phyloP scores from a whole-genome alignment of 2,329 filamentous ascomycete genomes.

The Raffaelea ambrosiae region DNA sequence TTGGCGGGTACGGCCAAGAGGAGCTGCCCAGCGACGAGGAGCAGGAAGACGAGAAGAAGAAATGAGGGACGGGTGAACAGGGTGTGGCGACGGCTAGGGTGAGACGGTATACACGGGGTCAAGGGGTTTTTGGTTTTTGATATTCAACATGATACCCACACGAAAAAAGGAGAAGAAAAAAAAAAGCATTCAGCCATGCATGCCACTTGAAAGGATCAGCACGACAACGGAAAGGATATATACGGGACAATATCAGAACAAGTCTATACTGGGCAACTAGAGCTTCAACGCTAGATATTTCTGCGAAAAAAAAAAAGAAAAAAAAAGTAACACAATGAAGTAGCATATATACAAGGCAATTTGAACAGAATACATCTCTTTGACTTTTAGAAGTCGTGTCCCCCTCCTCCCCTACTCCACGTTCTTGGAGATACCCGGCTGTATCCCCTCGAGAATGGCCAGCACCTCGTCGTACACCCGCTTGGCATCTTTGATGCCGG shows the following conservation, averaged over 20 bases:
- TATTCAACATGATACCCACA: conserved; percentile 7
- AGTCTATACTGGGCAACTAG: no score
- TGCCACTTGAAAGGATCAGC: no score
- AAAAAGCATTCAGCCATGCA: no score
- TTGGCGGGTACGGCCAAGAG: conserved; percentile 52
- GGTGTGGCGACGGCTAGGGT: not conserved
- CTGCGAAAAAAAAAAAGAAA: no score
- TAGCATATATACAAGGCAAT: not conserved
- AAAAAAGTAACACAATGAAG: not conserved
- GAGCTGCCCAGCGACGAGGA: conserved; percentile 7
- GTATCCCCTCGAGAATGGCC: conserved; percentile 30
- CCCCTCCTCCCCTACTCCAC: conserved; percentile 6
- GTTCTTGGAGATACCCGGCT: conserved; percentile 27
- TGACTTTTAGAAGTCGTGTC: no score
- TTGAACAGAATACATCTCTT: no score
- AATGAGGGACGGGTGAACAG: not conserved
- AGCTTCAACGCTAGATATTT: conserved; percentile 2
- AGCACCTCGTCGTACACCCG: conserved; percentile 34
- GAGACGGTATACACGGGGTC: not conserved
- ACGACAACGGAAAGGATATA: no score
- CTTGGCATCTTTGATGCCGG: conserved; percentile 25
- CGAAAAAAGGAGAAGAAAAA: no score
- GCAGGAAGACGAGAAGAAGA: conserved; percentile 1
- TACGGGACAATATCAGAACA: no score
- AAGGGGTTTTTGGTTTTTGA: not conserved